Conservation (phyloP, 768 basidiomycete genomes). For the Steccherinum ochraceum region DNA sequence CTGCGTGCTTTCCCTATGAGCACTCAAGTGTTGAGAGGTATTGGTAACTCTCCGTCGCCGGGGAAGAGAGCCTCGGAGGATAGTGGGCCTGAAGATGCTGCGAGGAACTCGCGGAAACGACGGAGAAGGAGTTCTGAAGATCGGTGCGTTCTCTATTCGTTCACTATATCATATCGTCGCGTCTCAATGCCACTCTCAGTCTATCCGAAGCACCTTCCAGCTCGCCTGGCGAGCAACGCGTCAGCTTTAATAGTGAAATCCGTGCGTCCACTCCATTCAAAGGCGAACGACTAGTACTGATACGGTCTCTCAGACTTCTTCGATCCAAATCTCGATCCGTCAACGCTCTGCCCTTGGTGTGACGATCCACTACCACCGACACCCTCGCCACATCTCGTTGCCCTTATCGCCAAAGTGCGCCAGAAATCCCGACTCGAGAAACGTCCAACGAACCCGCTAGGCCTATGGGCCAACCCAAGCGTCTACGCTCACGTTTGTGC, state of each 20-base stretch:
- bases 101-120: constrained; percentile 26
- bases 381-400: constrained; percentile 53
- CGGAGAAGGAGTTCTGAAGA: constrained; percentile 10
- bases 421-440: constrained; percentile 54
- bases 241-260: not conserved
- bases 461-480: constrained; percentile 44
- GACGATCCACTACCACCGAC: constrained; percentile 59
- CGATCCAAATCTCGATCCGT: constrained; percentile 50
- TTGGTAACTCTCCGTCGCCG: constrained; percentile 21
- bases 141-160: constrained; percentile 7
- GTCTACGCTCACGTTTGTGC: constrained; percentile 67
- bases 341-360: constrained; percentile 74
- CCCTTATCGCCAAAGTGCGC: constrained; percentile 44
- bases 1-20: constrained; percentile 43
- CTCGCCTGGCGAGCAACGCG: not conserved
- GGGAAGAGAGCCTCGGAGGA: constrained; percentile 29
- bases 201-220: constrained; percentile 4
- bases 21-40: constrained; percentile 35
- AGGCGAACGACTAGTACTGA: no score
- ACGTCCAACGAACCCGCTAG: constrained; percentile 63
- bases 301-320: constrained; percentile 45
- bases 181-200: constrained; percentile 2
- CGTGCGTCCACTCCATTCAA: not conserved
- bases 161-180: not conserved
- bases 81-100: constrained; percentile 17